phyloP scores from a whole-genome alignment of 371 early-diverging fungal species.

The Actinomucor elegans region DNA sequence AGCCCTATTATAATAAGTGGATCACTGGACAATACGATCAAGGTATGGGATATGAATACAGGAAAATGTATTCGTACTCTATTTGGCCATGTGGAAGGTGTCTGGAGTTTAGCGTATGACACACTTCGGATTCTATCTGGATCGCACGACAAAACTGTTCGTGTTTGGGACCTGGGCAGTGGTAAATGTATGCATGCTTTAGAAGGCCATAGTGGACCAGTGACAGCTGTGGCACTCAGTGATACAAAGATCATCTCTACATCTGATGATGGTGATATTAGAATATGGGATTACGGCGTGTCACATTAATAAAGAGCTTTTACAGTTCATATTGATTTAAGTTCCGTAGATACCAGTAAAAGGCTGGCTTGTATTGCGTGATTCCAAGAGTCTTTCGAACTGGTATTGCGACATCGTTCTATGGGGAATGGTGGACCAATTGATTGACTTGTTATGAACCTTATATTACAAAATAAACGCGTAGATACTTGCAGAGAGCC shows the following conservation, averaged over 20 bases:
- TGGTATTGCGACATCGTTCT: conserved; percentile 24
- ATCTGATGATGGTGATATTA: conserved; percentile 79
- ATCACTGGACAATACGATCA: conserved; percentile 88
- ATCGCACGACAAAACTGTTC: conserved; percentile 85
- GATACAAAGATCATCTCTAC: conserved; percentile 89
- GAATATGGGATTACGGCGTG: conserved; percentile 78
- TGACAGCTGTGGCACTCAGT: conserved; percentile 75
- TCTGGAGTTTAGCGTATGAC: conserved; percentile 88
- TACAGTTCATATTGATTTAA: no score
- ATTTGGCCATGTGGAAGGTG: conserved; percentile 91
- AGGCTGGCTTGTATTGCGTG: conserved; percentile 28
- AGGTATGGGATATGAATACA: conserved; percentile 79
- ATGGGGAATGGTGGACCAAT: no score
- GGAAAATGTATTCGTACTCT: conserved; percentile 82
- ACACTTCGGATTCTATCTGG: conserved; percentile 90
- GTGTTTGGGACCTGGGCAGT: conserved; percentile 93
- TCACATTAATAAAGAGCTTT: not conserved
- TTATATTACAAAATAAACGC: no score
- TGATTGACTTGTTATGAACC: no score
- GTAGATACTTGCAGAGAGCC: no score
- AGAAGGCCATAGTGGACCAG: conserved; percentile 65
- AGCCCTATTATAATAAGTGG: conserved; percentile 77
- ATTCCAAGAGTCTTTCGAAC: conserved; percentile 8
- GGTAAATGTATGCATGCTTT: conserved; percentile 80
- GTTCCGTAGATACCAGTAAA: no score